Evolutionary conservation across 352 stramenopile species (phyloP).

Genomic region (Pythium coloratum): DNA sequence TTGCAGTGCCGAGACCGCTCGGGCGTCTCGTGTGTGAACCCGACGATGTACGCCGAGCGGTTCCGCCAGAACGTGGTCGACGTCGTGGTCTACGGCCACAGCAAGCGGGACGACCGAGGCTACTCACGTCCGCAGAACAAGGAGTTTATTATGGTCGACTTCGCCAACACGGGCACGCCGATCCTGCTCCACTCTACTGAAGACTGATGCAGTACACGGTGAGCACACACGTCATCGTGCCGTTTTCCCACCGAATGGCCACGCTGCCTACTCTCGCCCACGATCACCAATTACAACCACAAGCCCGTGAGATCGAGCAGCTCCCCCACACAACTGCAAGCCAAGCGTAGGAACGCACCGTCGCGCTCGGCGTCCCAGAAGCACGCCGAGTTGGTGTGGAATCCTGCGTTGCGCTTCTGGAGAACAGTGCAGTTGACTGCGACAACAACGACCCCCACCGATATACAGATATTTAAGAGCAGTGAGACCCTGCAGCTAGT

Average conservation of each 20-base stretch:
- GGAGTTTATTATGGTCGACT: slow-evolving; percentile 85
- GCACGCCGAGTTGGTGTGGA: slow-evolving; percentile 85
- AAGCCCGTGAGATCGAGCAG: not conserved
- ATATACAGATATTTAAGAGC: slow-evolving; percentile 8
- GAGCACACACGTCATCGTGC: slow-evolving; percentile 39
- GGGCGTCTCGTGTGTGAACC: slow-evolving; percentile 85
- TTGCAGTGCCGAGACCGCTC: slow-evolving; percentile 74
- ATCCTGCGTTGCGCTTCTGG: slow-evolving; percentile 88
- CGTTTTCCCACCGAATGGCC: slow-evolving; percentile 46
- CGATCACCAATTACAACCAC: not conserved
- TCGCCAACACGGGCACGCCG: slow-evolving; percentile 49
- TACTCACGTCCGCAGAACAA: slow-evolving; percentile 20
- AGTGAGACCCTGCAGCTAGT: not conserved
- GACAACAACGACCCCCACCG: not conserved
- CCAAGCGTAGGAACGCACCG: slow-evolving; percentile 37
- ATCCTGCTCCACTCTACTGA: slow-evolving; percentile 32
- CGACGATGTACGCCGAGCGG: slow-evolving; percentile 75
- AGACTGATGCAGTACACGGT: slow-evolving; percentile 46
- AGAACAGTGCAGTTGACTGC: slow-evolving; percentile 87
- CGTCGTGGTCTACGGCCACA: slow-evolving; percentile 74
- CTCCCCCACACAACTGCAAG: slow-evolving; percentile 3
- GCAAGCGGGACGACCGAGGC: slow-evolving; percentile 13
- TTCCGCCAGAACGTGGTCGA: slow-evolving; percentile 87
- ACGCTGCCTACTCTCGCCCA: slow-evolving; percentile 48
- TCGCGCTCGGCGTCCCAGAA: slow-evolving; percentile 88